Evolutionary conservation across 208 protist genomes (phyloP).

Genomic region (Vickermania spadyakhi): DNA sequence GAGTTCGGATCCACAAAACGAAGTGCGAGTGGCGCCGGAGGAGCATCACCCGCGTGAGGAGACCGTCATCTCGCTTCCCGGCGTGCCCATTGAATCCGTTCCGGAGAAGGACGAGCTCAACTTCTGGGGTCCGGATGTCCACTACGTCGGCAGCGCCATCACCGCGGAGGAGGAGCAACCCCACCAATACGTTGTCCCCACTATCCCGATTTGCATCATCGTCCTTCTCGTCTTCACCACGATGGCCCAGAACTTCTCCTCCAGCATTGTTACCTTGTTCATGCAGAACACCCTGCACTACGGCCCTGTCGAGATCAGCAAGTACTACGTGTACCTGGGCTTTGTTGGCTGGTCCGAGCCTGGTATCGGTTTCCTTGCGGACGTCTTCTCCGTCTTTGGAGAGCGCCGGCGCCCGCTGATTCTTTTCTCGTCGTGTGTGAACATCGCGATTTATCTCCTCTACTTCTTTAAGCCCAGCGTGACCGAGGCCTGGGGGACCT

Average conservation of each 20-base stretch:
- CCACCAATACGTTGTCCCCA: constrained; percentile 1
- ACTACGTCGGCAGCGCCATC: background rate
- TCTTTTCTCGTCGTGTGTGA: constrained; percentile 12
- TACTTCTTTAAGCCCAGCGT: constrained; percentile 6
- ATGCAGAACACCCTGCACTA: constrained; percentile 18
- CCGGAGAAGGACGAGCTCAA: no score
- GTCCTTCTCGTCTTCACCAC: constrained; percentile 21
- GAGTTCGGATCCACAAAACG: no score
- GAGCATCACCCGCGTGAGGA: no score
- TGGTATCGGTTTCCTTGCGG: constrained; percentile 22
- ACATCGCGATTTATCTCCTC: constrained; percentile 17
- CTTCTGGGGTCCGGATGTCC: no score
- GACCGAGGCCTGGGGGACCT: constrained; percentile 7
- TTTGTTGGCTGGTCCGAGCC: constrained; percentile 21
- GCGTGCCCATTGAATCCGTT: no score
- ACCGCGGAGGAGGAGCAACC: background rate
- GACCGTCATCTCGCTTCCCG: no score
- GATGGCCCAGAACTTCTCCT: constrained; percentile 21
- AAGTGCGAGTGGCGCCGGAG: no score
- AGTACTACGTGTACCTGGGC: constrained; percentile 33
- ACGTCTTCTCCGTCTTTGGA: constrained; percentile 17
- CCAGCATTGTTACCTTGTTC: constrained; percentile 20
- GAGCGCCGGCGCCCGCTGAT: constrained; percentile 37
- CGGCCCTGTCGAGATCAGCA: constrained; percentile 20
- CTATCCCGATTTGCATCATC: constrained; percentile 17